These are phyloP conservation scores for Phaffia rhodozyma DNA, from an alignment of 1,284 basidiomycete species.

Conservation along the genomic window DNA sequence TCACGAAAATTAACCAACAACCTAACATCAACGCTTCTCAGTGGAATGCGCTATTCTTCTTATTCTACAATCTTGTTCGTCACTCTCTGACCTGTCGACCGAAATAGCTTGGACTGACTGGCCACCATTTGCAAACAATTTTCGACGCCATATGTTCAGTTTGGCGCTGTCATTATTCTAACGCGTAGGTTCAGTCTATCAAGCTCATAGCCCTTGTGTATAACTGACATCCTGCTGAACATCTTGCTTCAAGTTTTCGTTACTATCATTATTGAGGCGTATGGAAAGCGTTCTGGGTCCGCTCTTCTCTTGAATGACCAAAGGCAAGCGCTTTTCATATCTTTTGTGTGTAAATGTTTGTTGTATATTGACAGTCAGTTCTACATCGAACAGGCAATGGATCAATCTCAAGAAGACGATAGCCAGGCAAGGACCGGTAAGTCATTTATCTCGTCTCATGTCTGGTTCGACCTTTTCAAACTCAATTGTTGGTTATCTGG, in stretches of 20 bases:
- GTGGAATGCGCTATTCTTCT: conserved; percentile 79
- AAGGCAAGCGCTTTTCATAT: conserved; percentile 20
- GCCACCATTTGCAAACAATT: neutral
- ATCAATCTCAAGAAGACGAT: conserved; percentile 84
- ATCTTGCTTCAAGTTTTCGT: conserved; percentile 30
- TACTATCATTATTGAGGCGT: conserved; percentile 89
- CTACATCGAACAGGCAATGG: conserved; percentile 54
- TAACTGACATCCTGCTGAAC: conserved; percentile 17
- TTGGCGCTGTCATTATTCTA: conserved; percentile 82
- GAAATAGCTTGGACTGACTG: neutral
- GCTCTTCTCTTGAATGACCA: conserved; percentile 80
- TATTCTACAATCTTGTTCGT: conserved; percentile 67
- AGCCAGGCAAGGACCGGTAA: conserved; percentile 69
- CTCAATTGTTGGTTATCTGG: no score
- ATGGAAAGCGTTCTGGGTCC: conserved; percentile 69
- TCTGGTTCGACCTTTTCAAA: no score
- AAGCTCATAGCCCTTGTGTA: neutral
- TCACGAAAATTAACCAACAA: conserved; percentile 57
- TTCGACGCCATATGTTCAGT: conserved; percentile 15
- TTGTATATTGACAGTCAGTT: neutral
- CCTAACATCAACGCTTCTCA: conserved; percentile 59
- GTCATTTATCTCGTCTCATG: no score
- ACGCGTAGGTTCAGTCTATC: conserved; percentile 36
- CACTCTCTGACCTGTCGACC: neutral
- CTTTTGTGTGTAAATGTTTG: no score